Conservation (phyloP, 495 filamentous ascomycete genomes). For the Annulohypoxylon maeteangense region DNA sequence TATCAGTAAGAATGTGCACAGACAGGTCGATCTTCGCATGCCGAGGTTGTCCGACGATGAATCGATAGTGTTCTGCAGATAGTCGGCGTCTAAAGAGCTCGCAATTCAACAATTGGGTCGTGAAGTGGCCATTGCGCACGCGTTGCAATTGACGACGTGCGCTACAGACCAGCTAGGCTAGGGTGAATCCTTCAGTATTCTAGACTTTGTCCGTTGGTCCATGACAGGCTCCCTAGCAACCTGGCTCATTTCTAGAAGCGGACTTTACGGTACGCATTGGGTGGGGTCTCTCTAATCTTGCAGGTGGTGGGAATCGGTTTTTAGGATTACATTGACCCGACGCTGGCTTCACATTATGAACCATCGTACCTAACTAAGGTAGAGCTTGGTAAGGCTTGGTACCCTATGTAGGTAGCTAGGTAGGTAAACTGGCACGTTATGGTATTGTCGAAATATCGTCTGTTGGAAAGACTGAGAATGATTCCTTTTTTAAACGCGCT, state of each 20-base stretch:
- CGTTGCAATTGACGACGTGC: not conserved
- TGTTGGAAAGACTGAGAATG: not conserved
- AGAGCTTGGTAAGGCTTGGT: not conserved
- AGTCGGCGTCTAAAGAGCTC: not conserved
- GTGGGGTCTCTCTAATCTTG: slow-evolving; percentile 24
- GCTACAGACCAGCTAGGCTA: not conserved
- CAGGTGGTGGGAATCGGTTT: slow-evolving; percentile 21
- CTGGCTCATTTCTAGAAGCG: slow-evolving; percentile 28
- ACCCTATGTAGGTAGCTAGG: not conserved
- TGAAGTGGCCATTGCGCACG: not conserved
- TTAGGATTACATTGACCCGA: slow-evolving; percentile 16
- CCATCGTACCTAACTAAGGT: not conserved
- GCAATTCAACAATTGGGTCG: not conserved
- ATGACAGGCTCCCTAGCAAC: not conserved
- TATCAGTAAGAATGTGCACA: slow-evolving; percentile 21
- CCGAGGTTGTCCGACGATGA: slow-evolving; percentile 32
- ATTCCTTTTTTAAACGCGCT: not conserved
- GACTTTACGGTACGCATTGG: slow-evolving; percentile 8
- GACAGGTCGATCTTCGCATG: slow-evolving; percentile 27
- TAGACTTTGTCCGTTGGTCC: not conserved
- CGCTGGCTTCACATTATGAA: not conserved
- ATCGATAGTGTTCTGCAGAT: slow-evolving; percentile 26
- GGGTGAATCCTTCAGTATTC: slow-evolving; percentile 7
- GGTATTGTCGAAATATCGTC: not conserved
- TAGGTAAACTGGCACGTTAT: not conserved